These are phyloP conservation scores for Rhizophagus clarus DNA, from an alignment of 192 early-diverging fungal genomes.

Conservation along the genomic window DNA sequence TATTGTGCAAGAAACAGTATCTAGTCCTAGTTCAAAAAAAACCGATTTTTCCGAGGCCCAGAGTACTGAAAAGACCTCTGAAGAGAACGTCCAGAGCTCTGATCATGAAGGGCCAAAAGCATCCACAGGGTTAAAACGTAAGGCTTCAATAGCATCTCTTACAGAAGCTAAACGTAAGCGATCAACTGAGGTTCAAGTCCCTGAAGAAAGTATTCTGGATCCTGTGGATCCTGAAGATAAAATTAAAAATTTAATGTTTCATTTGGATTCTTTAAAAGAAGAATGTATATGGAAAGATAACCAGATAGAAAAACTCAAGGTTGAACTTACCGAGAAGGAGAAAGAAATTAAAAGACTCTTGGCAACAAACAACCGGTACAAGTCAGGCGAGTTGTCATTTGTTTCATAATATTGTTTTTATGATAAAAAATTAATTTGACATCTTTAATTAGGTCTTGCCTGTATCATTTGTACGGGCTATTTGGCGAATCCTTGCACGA, in stretches of 20 bases:
- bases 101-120: neutral
- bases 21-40: too few species aligned
- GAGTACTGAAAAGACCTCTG: neutral
- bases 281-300: neutral
- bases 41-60: neutral
- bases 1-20: too few species aligned
- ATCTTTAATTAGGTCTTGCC: slow-evolving; percentile 29
- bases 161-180: neutral
- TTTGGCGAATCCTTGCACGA: slow-evolving; percentile 40
- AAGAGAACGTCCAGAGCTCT: neutral
- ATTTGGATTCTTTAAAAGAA: neutral
- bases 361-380: neutral
- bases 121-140: neutral
- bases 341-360: neutral
- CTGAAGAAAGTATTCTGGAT: neutral
- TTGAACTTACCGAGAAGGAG: neutral
- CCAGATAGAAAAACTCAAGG: neutral
- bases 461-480: slow-evolving; percentile 45
- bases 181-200: neutral
- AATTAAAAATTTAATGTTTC: neutral
- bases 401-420: neutral
- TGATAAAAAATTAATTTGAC: neutral
- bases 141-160: neutral
- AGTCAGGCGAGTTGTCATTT: neutral
- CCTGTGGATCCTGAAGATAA: neutral